Evolutionary conservation across 2,329 filamentous ascomycete species (phyloP), one percentile per base, ranked within the genome.

Genomic region (Hypomyces rosellus): DNA sequence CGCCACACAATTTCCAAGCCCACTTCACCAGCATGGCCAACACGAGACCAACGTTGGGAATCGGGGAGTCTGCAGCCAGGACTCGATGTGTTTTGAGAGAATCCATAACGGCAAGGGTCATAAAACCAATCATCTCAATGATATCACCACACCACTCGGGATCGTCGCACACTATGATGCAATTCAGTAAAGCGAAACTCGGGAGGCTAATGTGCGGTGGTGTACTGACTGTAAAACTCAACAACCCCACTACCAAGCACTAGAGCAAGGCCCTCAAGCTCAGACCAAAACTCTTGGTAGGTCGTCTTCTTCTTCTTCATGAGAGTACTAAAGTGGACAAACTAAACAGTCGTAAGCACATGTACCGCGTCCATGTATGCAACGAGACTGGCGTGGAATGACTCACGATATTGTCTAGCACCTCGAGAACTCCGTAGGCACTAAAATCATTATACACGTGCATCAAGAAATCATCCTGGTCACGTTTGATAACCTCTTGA

Each of bases 391-490:
- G 15, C 2, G 11, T 38, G 15, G 7, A 6, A 40, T 5, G 66
- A 51, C 52, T 48, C 43, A 57, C 58, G 2, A 57, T 46, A 46
- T 75, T 76, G 56, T 76, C 63, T 4, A 74, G 20, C 0, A 72
- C 55, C 59, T 77, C 72, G 0, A 75, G 39, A 7, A 61, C 46
- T 1, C 73, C 73, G 41, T 72, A 74, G 3, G 51, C 60, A 5
- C 46, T 56, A 43, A 69, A 69, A 52, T 75, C 69, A 46, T 74
- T 75, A 57, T 65, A 74, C 2, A 67, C 67, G 55, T 73, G 61
- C 67, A 76, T 70, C 6, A 15, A 15, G 39, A 75, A 74, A 36
- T 52, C 53, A 44, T 75, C 71, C 2, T 67, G 70, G 45, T 60
- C 55, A 14, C 52, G 53, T 38, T 61, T 61, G 34, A 48, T 18